These are phyloP conservation scores for Eucalyptus marginata DNA, from an alignment of 345 rosid species.

Conservation along the genomic window DNA sequence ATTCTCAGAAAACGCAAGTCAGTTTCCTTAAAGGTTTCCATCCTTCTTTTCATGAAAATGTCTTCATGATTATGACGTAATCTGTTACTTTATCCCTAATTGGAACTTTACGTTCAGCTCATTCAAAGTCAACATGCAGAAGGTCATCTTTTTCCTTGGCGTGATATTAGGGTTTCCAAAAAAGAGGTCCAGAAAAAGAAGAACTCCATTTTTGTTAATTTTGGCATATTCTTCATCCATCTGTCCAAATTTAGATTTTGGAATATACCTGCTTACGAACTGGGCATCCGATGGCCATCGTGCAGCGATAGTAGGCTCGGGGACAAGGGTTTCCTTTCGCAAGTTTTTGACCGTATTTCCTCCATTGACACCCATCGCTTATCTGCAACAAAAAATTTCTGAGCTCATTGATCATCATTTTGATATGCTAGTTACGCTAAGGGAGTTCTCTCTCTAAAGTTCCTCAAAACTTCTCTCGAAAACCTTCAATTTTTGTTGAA, in stretches of 20 bases:
- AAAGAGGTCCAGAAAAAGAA: not conserved
- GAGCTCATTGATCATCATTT: not conserved
- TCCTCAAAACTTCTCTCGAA: not conserved
- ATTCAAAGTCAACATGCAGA: not conserved
- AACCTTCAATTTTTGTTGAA: not conserved
- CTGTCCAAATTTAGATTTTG: not conserved
- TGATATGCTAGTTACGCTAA: not conserved
- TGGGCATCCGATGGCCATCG: conserved; percentile 60
- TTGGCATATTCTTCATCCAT: not conserved
- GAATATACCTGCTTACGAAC: conserved; percentile 76
- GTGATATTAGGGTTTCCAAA: not conserved
- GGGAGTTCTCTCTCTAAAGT: not conserved
- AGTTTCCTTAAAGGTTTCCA: not conserved
- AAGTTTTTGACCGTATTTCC: conserved; percentile 88
- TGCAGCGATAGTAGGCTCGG: conserved; percentile 91
- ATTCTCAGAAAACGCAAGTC: not conserved
- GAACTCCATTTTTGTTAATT: not conserved
- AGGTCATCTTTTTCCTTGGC: not conserved
- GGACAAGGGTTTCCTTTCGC: conserved; percentile 91
- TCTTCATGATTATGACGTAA: not conserved
- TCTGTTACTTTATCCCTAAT: not conserved
- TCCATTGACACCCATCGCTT: conserved; percentile 92
- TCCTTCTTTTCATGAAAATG: not conserved
- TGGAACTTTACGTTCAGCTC: not conserved
- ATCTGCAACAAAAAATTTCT: conserved; percentile 22